Conservation (phyloP, 116 monocot species). For the Cymodocea nodosa region DNA sequence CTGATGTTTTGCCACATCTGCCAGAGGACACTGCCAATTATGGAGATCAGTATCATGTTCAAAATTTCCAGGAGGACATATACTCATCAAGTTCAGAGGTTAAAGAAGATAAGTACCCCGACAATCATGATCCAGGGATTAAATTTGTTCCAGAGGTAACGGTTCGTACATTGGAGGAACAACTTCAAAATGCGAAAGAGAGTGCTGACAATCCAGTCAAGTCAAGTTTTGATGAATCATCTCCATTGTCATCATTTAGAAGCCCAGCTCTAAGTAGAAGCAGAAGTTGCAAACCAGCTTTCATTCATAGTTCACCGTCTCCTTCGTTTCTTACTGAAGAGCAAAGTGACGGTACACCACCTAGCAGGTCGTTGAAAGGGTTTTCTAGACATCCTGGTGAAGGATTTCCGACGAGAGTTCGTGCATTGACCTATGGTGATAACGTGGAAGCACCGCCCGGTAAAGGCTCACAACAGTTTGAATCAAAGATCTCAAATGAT, state of each 20-base stretch:
- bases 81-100: constrained; percentile 5
- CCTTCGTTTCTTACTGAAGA: constrained; percentile 22
- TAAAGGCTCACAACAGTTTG: background rate
- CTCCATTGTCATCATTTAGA: constrained; percentile 14
- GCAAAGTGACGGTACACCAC: constrained; percentile 23
- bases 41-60: constrained; percentile 4
- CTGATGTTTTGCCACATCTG: constrained; percentile 20
- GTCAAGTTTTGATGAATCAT: constrained; percentile 11
- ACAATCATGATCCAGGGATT: background rate
- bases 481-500: background rate
- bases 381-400: constrained; percentile 23
- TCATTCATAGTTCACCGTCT: constrained; percentile 15
- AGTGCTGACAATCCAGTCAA: constrained; percentile 12
- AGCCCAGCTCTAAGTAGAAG: constrained; percentile 25
- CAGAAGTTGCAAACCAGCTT: constrained; percentile 39
- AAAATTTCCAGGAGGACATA: constrained; percentile 3
- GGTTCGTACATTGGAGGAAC: constrained; percentile 16
- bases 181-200: constrained; percentile 11
- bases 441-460: constrained; percentile 8
- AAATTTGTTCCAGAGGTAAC: background rate
- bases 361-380: constrained; percentile 16
- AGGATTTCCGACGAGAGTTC: constrained; percentile 15
- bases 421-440: constrained; percentile 8
- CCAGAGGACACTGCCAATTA: constrained; percentile 7
- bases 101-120: background rate